A percentile compares a stretch with the other conserved stretches of the same genome.
These are phyloP conservation scores for Paraglomus occultum DNA, from an alignment of 192 early-diverging fungal genomes.

Conservation along the genomic window DNA sequence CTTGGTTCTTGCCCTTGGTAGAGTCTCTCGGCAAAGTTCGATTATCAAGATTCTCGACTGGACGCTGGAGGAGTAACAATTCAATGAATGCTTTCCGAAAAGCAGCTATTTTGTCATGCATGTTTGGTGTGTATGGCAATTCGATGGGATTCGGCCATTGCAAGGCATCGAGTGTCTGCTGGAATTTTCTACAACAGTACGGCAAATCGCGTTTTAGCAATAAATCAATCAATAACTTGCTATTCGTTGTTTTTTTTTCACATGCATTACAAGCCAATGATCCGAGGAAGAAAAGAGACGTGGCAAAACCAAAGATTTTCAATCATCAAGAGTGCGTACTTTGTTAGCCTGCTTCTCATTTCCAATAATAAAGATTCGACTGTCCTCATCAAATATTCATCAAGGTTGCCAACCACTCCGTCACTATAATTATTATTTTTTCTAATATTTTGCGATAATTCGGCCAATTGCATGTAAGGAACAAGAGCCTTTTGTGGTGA, in stretches of 20 bases:
- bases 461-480: conserved; percentile 42
- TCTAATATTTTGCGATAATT: conserved; percentile 35
- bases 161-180: conserved; percentile 39
- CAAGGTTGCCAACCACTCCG: conserved; percentile 33
- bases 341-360: conserved; percentile 42
- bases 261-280: neutral
- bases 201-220: conserved; percentile 1
- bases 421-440: conserved; percentile 18
- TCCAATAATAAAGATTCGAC: conserved; percentile 44
- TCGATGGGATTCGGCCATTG: conserved; percentile 43
- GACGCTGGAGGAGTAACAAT: conserved; percentile 39
- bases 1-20: conserved; percentile 25
- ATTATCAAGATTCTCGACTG: conserved; percentile 28
- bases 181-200: conserved; percentile 37
- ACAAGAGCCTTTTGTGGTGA: conserved; percentile 39
- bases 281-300: too few relatives aligned
- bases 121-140: conserved; percentile 7
- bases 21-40: conserved; percentile 9
- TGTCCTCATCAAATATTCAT: conserved; percentile 34
- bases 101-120: conserved; percentile 26
- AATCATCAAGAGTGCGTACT: conserved; percentile 32
- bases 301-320: too few relatives aligned
- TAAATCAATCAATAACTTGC: conserved; percentile 24
- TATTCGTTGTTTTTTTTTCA: neutral
- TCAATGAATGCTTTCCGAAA: conserved; percentile 39